Conservation (phyloP, 129 eudicot species). For the Gnaphalium uliginosum region DNA sequence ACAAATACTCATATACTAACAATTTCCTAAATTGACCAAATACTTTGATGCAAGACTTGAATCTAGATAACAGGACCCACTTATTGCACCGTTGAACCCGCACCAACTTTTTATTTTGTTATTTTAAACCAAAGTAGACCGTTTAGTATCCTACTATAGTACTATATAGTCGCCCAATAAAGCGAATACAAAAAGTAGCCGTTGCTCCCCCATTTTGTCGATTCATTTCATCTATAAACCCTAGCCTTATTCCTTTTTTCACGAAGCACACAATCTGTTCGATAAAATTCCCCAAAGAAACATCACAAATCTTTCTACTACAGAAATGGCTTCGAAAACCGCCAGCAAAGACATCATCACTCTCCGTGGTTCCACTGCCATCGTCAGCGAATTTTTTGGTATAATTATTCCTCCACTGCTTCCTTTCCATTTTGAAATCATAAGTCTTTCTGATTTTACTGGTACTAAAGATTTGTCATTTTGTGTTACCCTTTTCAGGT, state of each 20-base stretch:
- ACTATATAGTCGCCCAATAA: neutral
- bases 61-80: neutral
- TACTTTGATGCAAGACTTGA: neutral
- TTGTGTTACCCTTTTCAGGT: constrained; percentile 51
- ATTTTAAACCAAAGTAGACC: neutral
- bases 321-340: constrained; percentile 72
- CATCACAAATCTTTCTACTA: neutral
- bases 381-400: constrained; percentile 94
- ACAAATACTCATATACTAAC: too few species aligned
- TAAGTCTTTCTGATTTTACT: neutral
- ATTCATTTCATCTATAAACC: constrained; percentile 25
- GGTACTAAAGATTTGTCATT: constrained; percentile 9
- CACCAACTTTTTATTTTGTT: neutral
- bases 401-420: neutral
- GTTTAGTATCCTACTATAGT: neutral
- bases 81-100: neutral
- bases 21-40: too few species aligned
- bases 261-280: constrained; percentile 10
- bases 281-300: constrained; percentile 32
- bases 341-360: constrained; percentile 83
- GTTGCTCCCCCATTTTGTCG: constrained; percentile 37
- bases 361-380: constrained; percentile 93
- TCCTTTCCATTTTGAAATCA: neutral
- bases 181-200: constrained; percentile 46
- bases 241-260: constrained; percentile 24